These are phyloP conservation scores for Herpetomonas tarakana DNA, from an alignment of 208 protist genomes.

Conservation along the genomic window DNA sequence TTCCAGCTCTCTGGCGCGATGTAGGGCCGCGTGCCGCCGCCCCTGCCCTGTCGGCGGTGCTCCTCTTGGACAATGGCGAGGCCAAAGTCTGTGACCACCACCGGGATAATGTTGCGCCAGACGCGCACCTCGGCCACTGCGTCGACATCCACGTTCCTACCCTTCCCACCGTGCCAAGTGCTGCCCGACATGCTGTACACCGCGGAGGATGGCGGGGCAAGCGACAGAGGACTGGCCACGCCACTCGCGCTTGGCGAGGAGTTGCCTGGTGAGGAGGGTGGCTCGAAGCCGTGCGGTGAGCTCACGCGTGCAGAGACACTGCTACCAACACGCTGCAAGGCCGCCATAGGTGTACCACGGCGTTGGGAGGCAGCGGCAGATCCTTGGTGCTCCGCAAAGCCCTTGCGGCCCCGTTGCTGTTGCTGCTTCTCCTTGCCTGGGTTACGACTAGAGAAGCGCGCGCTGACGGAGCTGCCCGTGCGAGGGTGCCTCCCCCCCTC, in stretches of 20 bases:
- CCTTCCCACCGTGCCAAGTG: too few relatives aligned
- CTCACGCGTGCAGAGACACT: too few relatives aligned
- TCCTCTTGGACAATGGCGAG: constrained; percentile 57
- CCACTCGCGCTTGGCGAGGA: background rate
- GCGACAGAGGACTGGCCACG: constrained; percentile 1
- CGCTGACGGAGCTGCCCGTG: background rate
- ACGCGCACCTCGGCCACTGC: constrained; percentile 24
- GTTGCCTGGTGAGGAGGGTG: background rate
- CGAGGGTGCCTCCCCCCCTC: background rate
- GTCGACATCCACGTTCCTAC: background rate
- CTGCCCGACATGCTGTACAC: background rate
- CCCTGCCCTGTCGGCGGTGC: constrained; percentile 14
- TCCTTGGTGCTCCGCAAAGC: background rate
- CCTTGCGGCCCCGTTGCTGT: background rate
- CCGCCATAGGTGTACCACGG: too few relatives aligned
- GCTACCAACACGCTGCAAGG: too few relatives aligned
- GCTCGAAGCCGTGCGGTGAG: background rate
- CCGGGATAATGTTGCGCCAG: constrained; percentile 48
- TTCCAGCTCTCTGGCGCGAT: constrained; percentile 79
- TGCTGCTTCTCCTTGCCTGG: background rate
- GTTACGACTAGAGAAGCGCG: background rate
- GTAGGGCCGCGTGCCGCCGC: constrained; percentile 77
- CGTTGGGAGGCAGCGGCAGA: too few relatives aligned
- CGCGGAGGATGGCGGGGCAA: constrained; percentile 4
- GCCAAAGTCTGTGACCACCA: constrained; percentile 86